Evolutionary conservation across 129 eudicot species (phyloP).

Genomic region (Helichrysum umbraculigerum): DNA sequence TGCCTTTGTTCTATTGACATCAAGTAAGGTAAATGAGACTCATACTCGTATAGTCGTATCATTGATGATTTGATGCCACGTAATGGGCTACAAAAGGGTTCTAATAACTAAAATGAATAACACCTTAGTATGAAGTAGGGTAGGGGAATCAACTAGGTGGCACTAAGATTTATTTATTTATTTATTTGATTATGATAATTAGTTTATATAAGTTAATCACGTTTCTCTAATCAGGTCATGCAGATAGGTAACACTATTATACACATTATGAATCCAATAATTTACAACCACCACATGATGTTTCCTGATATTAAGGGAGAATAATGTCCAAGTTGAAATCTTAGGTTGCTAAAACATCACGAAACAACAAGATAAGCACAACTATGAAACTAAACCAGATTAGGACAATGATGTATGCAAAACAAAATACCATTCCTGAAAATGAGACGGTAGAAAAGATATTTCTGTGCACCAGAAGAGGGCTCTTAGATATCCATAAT

Average conservation of each 20-base stretch:
- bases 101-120: neutral
- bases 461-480: neutral
- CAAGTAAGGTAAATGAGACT: slow-evolving; percentile 6
- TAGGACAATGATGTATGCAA: slow-evolving; percentile 9
- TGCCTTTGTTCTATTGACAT: neutral
- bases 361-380: slow-evolving; percentile 29
- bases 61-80: neutral
- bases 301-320: slow-evolving; percentile 34
- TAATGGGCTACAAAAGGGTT: neutral
- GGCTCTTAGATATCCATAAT: neutral
- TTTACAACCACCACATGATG: slow-evolving; percentile 40
- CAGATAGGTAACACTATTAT: slow-evolving; percentile 26
- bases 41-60: too few species aligned
- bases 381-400: slow-evolving; percentile 21
- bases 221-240: slow-evolving; percentile 13
- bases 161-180: neutral
- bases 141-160: slow-evolving; percentile 22
- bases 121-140: slow-evolving; percentile 7
- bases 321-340: slow-evolving; percentile 6
- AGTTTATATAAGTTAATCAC: neutral
- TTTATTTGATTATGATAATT: slow-evolving; percentile 12
- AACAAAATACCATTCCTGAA: neutral
- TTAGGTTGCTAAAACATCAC: slow-evolving; percentile 25
- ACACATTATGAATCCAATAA: slow-evolving; percentile 4
- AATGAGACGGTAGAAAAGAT: neutral